Percentiles rank a stretch among this genome's conserved stretches.
Evolutionary conservation across 2,329 filamentous ascomycete genomes (phyloP).

Genomic region (Botrytis byssoidea): DNA sequence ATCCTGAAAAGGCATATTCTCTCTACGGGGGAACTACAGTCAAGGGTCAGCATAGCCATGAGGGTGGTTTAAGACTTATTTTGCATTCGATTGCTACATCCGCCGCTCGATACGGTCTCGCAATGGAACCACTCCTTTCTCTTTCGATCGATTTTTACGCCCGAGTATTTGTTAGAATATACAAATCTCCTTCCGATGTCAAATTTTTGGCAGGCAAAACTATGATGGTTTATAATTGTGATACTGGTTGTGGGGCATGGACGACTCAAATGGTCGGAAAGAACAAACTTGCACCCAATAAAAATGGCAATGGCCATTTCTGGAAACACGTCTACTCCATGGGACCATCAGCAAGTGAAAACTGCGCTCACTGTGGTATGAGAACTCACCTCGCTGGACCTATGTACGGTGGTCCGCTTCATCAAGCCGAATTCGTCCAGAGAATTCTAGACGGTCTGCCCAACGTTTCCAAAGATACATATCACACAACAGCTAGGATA

Average conservation of each 20-base stretch:
- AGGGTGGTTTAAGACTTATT: slow-evolving; percentile 83
- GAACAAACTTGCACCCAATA: slow-evolving; percentile 64
- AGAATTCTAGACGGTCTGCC: slow-evolving; percentile 73
- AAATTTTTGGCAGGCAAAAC: slow-evolving; percentile 89
- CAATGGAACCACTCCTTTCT: slow-evolving; percentile 87
- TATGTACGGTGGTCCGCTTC: slow-evolving; percentile 90
- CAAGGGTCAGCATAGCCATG: slow-evolving; percentile 83
- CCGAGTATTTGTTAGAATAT: slow-evolving; percentile 81
- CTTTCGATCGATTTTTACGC: slow-evolving; percentile 96
- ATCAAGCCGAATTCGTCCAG: slow-evolving; percentile 79
- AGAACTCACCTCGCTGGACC: slow-evolving; percentile 88
- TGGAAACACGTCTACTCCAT: slow-evolving; percentile 77
- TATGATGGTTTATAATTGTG: slow-evolving; percentile 91
- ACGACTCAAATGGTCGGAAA: slow-evolving; percentile 74
- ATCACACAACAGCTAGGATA: slow-evolving; percentile 77
- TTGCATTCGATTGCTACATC: slow-evolving; percentile 77
- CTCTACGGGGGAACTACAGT: slow-evolving; percentile 89
- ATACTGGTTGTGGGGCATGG: slow-evolving; percentile 89
- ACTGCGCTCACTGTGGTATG: slow-evolving; percentile 80
- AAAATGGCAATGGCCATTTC: slow-evolving; percentile 65
- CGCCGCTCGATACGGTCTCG: slow-evolving; percentile 80
- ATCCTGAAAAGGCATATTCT: slow-evolving; percentile 89
- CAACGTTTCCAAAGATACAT: slow-evolving; percentile 63
- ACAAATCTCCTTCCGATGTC: slow-evolving; percentile 77
- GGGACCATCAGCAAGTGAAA: slow-evolving; percentile 63